Evolutionary conservation across 768 basidiomycete genomes (phyloP).

Genomic region (Podaxis sp.): DNA sequence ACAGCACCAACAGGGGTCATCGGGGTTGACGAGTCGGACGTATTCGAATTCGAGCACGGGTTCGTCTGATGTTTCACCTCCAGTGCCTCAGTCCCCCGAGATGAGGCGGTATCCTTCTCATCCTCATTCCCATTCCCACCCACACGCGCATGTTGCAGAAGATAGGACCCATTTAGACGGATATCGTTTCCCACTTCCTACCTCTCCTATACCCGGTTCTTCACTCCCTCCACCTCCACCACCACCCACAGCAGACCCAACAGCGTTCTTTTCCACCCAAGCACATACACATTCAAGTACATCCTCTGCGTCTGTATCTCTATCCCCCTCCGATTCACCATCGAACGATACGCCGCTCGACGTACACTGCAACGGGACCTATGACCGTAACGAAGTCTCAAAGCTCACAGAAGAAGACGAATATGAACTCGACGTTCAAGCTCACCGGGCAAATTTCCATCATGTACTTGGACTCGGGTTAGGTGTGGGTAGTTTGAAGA

Average conservation of each 20-base stretch:
- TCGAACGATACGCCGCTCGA: background rate
- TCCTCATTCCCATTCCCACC: background rate
- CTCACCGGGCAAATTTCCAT: background rate
- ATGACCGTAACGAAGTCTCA: background rate
- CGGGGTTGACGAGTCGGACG: background rate
- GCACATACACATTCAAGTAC: background rate
- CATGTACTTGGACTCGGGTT: background rate
- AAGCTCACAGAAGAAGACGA: background rate
- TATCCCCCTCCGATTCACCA: background rate
- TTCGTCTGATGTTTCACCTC: background rate
- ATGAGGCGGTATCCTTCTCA: no score
- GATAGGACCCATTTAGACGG: background rate
- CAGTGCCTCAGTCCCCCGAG: background rate
- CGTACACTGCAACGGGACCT: background rate
- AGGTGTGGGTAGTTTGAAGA: slow-evolving; percentile 6
- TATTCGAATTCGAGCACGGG: background rate
- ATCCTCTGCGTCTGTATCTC: background rate
- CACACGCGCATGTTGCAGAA: background rate
- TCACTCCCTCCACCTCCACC: background rate
- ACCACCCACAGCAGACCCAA: background rate
- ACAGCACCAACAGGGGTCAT: background rate
- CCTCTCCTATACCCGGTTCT: background rate
- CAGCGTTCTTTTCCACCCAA: background rate
- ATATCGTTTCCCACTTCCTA: background rate
- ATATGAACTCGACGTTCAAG: background rate